Percentiles rank a stretch among this genome's conserved stretches.
Evolutionary conservation across 345 rosid species (phyloP).

Genomic region (Triadica sebifera): DNA sequence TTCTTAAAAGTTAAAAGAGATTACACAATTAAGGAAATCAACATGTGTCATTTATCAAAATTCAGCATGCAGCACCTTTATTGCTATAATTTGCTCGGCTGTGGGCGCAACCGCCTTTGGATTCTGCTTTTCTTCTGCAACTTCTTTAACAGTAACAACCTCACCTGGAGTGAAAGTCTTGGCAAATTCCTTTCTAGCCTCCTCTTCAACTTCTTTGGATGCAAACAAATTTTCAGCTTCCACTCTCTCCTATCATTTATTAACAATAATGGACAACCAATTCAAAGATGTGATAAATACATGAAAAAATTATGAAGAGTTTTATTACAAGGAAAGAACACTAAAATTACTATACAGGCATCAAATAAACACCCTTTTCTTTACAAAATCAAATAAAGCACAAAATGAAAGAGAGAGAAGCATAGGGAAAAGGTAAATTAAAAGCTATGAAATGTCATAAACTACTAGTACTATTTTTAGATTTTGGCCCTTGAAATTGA

Average conservation of each 20-base stretch:
- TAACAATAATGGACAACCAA: neutral
- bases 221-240: constrained; percentile 82
- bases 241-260: constrained; percentile 78
- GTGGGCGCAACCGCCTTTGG: constrained; percentile 89
- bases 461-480: neutral
- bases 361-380: no score
- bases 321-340: neutral
- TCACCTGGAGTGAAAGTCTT: constrained; percentile 58
- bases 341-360: neutral
- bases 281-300: neutral
- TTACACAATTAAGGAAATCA: neutral
- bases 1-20: no score
- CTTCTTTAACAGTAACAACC: constrained; percentile 51
- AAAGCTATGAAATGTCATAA: neutral
- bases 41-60: neutral
- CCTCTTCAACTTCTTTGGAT: constrained; percentile 89
- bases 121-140: constrained; percentile 48
- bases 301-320: neutral
- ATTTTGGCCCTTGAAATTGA: neutral
- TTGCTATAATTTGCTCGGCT: constrained; percentile 87
- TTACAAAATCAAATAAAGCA: neutral
- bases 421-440: neutral
- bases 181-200: constrained; percentile 59
- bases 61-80: constrained; percentile 59
- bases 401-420: constrained; percentile 3